Conservation (phyloP, 2,329 filamentous ascomycete genomes). For the Calonectria multiphialidica region DNA sequence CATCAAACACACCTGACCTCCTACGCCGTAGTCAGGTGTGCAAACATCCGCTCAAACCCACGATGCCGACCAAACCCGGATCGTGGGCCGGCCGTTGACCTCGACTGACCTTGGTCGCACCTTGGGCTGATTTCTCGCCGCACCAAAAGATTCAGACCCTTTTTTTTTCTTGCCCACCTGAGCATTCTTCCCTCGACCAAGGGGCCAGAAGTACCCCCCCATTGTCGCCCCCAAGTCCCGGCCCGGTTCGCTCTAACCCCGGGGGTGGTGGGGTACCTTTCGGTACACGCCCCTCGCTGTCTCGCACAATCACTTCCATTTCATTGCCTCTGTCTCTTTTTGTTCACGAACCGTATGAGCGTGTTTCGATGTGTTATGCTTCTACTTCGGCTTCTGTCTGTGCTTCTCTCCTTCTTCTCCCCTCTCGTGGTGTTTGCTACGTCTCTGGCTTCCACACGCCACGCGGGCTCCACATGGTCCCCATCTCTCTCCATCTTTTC, state of each 20-base stretch:
- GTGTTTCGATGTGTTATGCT: neutral
- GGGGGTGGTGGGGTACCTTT: conserved; percentile 16
- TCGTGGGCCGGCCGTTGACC: conserved; percentile 35
- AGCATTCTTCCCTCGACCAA: conserved; percentile 8
- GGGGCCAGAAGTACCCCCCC: neutral
- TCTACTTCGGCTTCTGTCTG: neutral
- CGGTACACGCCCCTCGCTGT: conserved; percentile 5
- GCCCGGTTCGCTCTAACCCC: conserved; percentile 21
- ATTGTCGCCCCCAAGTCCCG: conserved; percentile 25
- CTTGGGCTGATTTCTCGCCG: conserved; percentile 33
- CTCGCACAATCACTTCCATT: conserved; percentile 22
- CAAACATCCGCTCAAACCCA: conserved; percentile 16
- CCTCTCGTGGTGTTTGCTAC: neutral
- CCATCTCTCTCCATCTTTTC: conserved; percentile 14
- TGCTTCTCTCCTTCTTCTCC: neutral
- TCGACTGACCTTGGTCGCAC: conserved; percentile 41
- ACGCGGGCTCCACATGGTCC: conserved; percentile 6
- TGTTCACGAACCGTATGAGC: neutral
- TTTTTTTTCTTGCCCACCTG: conserved; percentile 31
- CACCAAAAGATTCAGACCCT: conserved; percentile 23
- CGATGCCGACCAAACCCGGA: conserved; percentile 36
- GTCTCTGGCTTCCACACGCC: neutral
- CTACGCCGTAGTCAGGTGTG: conserved; percentile 11
- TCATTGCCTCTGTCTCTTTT: neutral
- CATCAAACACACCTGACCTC: conserved; percentile 21